Conservation (phyloP, 345 rosid species). For the Hibiscus mutabilis region DNA sequence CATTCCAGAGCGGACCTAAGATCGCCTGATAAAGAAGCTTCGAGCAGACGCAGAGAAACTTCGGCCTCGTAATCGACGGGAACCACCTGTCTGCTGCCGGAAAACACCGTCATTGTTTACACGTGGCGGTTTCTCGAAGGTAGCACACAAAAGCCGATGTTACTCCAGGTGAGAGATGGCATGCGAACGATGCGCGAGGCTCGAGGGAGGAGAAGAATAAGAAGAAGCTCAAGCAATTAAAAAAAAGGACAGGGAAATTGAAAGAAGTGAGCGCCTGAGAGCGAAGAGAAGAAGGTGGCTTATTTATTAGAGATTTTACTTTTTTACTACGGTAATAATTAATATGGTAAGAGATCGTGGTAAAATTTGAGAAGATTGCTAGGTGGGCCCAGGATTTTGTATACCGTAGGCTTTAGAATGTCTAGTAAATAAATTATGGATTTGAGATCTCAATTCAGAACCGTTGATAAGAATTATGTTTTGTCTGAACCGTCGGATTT, state of each 20-base stretch:
- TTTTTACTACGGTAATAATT: not conserved
- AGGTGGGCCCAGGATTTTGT: not conserved
- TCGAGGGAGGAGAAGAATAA: conserved; percentile 25
- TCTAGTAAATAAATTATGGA: not conserved
- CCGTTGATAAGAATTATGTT: too few relatives aligned
- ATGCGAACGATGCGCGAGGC: conserved; percentile 19
- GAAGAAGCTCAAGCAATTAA: conserved; percentile 24
- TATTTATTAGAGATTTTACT: not conserved
- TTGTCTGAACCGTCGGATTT: too few relatives aligned
- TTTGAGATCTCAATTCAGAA: not conserved
- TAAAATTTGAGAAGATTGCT: not conserved
- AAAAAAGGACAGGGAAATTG: conserved; percentile 4
- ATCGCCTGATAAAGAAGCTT: not conserved
- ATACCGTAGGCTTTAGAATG: not conserved
- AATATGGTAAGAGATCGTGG: not conserved
- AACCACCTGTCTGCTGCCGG: not conserved
- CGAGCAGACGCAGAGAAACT: not conserved
- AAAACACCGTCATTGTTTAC: not conserved
- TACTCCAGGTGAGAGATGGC: not conserved
- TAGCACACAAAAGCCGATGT: conserved; percentile 4
- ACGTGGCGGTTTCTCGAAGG: not conserved
- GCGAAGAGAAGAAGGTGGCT: not conserved
- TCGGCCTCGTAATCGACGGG: not conserved
- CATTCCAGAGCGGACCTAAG: not conserved
- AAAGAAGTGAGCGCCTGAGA: conserved; percentile 7